Base-by-base conservation (phyloP, 1,284 basidiomycete species). In the Melampsora americana region DNA sequence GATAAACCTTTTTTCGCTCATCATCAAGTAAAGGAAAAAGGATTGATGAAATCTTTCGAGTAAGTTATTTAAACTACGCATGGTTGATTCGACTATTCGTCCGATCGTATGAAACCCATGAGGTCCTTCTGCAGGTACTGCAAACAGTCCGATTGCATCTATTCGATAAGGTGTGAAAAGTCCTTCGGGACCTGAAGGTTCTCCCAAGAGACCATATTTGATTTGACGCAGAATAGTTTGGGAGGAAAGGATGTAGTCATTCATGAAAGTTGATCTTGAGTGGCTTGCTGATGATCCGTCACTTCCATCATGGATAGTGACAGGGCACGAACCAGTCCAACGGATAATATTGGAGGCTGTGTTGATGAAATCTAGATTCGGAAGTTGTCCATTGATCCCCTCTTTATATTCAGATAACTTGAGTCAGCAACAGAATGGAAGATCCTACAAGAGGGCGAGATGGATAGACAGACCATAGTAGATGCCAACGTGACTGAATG, bases 91-190 rank as follows among this genome's bases (percentile, higher is more conserved):
- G 59, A 95, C 81, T 56, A 89, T 86, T 60, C 91, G 87, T 79
- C 95, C 95, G 26, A 99, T 86, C 0, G 93, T 88, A 84, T 93
- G 89, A 83, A 98, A 99, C 0, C 96, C 96, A 83, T 97, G 93
- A 3, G 96, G 96, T 2, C 95, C 95, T 11, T 86, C 84, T 0
- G 94, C 91, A 12, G 95, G 94, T 5, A 92, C 84, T 5, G 90
- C 93, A 82, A 91, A 98, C 26, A 99, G 81, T 0, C 94, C 96
- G 77, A 98, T 87, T 0, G 95, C 92, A 82, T 99, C 95, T 75
- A 99, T 94, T 50, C 94, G 90, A 83, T 92, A 95, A 81, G 92
- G 83, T 0, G 84, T 83, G 35, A 85, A 83, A 0, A 85, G 80
- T 3, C 85, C 85, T 73, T 85, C 84, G 0, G 84, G 84, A 0